These are phyloP conservation scores for Inonotus hispidus DNA, from an alignment of 1,284 basidiomycete species.

Conservation along the genomic window DNA sequence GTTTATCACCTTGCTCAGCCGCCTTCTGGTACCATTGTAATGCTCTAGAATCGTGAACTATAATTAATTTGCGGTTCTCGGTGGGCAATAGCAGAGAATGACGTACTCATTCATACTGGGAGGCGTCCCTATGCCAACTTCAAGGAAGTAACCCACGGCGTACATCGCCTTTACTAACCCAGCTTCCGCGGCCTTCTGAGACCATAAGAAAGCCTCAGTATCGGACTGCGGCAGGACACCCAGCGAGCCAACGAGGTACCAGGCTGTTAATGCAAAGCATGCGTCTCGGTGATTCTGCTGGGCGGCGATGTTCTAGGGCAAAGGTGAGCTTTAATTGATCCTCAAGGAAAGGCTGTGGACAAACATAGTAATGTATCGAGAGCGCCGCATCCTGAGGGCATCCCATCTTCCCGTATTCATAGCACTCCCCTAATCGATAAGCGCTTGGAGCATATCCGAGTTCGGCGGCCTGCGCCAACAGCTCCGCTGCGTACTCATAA, in stretches of 20 bases:
- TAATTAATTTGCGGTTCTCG: background rate
- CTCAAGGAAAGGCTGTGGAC: slow-evolving; percentile 25
- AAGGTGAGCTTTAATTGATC: slow-evolving; percentile 11
- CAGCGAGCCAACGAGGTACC: slow-evolving; percentile 98
- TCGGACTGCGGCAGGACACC: slow-evolving; percentile 97
- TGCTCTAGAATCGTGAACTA: slow-evolving; percentile 41
- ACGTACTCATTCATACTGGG: slow-evolving; percentile 65
- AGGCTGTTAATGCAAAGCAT: slow-evolving; percentile 96
- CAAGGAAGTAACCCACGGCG: slow-evolving; percentile 95
- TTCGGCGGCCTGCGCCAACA: slow-evolving; percentile 92
- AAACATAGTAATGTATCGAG: slow-evolving; percentile 97
- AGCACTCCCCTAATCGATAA: slow-evolving; percentile 95
- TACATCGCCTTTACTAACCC: slow-evolving; percentile 93
- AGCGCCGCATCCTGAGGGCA: slow-evolving; percentile 97
- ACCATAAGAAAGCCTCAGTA: slow-evolving; percentile 95
- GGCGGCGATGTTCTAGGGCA: slow-evolving; percentile 85
- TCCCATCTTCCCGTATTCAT: slow-evolving; percentile 98
- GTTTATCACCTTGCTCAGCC: slow-evolving; percentile 92
- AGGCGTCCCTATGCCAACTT: slow-evolving; percentile 84
- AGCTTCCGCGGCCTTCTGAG: slow-evolving; percentile 85
- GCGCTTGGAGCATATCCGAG: slow-evolving; percentile 95
- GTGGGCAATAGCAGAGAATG: background rate
- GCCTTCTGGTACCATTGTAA: slow-evolving; percentile 85
- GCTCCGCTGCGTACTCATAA: slow-evolving; percentile 90
- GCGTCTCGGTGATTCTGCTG: slow-evolving; percentile 97